Evolutionary conservation across 164 flowering plant genomes (phyloP).

Genomic region (Santalum album): DNA sequence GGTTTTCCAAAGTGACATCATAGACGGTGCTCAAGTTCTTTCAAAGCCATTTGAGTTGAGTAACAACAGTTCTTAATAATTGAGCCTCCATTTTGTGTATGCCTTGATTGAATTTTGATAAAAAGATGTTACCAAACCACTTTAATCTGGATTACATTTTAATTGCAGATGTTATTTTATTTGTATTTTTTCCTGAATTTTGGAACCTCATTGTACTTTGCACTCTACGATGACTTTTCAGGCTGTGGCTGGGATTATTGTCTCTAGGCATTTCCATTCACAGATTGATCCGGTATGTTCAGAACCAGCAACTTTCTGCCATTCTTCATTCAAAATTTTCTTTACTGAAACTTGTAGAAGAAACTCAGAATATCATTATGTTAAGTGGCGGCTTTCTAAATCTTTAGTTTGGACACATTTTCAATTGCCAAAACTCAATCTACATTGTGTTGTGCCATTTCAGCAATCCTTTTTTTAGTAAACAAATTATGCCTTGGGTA

Average conservation of each 20-base stretch:
- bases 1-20: background rate
- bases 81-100: background rate
- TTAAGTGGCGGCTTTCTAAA: background rate
- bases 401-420: background rate
- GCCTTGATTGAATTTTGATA: background rate
- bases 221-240: conserved; percentile 25
- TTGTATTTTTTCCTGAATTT: background rate
- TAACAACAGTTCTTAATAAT: background rate
- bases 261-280: conserved; percentile 52
- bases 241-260: conserved; percentile 69
- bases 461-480: too few species aligned
- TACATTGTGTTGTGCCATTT: background rate
- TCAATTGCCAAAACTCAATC: background rate
- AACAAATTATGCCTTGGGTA: too few species aligned
- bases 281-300: conserved; percentile 55
- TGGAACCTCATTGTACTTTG: background rate
- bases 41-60: background rate
- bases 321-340: background rate
- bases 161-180: background rate
- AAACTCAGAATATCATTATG: background rate
- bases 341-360: background rate
- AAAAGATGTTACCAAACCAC: background rate
- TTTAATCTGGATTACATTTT: background rate
- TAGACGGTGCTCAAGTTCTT: background rate
- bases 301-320: background rate